Base-by-base conservation (phyloP, 495 filamentous ascomycete species). In the Aspergillus olivimuriae region DNA sequence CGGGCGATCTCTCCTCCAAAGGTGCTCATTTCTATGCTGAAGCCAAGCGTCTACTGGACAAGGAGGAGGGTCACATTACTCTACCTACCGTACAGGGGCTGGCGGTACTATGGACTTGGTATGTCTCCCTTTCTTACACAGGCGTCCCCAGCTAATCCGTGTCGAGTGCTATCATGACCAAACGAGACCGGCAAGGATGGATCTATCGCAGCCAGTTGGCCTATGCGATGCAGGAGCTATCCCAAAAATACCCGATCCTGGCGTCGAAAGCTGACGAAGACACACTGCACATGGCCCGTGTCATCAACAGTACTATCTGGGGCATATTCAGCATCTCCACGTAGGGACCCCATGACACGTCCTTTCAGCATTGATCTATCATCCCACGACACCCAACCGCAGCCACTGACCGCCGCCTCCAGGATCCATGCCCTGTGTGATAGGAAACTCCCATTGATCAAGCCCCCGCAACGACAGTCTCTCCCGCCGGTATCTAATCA, bases 281-380 rank as follows among this genome's bases (percentile, higher is more conserved):
- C 6, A 36, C 45, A 0, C 15, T 38, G 7, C 41, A 28, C 0
- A 46, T 47, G 39, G 41, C 38, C 20, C 48, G 34, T 28, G 54
- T 43, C 16, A 41, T 58, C 21, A 52, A 59, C 32, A 48, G 47
- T 11, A 52, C 54, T 5, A 41, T 55, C 19, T 68, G 62, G 62
- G 65, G 65, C 6, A 17, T 65, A 18, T 68, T 63, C 48, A 63
- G 62, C 36, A 39, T 65, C 38, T 42, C 52, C 17, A 51, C 58
- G 63, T 68, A 55, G 45, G 61, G 41, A 3, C 38, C n/a, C n/a
- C n/a, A n/a, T n/a, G n/a, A n/a, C n/a, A n/a, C n/a, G n/a, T n/a
- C n/a, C n/a, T n/a, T n/a, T n/a, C n/a, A n/a, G n/a, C n/a, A n/a
- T n/a, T n/a, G n/a, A n/a, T n/a, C n/a, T n/a, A n/a, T n/a, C n/a